Evolutionary conservation across 306 rosid species (phyloP).

Genomic region (Castanea crenata): DNA sequence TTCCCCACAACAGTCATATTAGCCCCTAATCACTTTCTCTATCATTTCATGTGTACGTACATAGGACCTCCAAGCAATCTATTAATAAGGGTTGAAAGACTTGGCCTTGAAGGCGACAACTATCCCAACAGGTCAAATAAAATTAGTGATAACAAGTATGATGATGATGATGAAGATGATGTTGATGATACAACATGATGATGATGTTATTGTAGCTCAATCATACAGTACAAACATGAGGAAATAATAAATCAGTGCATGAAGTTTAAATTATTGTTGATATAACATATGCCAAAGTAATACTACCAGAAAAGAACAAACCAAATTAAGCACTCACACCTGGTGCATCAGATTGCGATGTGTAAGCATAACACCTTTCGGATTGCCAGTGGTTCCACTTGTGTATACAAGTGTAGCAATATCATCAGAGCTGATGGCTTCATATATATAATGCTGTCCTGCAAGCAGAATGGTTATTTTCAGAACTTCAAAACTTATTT

Average conservation of each 20-base stretch:
- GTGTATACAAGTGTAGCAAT: constrained; percentile 87
- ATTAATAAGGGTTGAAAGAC: not conserved
- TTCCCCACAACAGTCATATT: too few species aligned
- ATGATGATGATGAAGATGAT: not conserved
- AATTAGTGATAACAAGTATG: not conserved
- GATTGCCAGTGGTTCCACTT: constrained; percentile 95
- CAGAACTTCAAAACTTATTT: constrained; percentile 20
- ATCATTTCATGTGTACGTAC: not conserved
- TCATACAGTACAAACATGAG: not conserved
- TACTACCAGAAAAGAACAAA: constrained; percentile 14
- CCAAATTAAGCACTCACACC: constrained; percentile 49
- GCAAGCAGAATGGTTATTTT: constrained; percentile 31
- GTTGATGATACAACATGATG: not conserved
- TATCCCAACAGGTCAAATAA: not conserved
- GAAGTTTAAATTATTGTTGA: not conserved
- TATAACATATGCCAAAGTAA: not conserved
- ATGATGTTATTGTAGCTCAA: not conserved
- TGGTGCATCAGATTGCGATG: constrained; percentile 92
- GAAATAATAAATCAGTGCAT: not conserved
- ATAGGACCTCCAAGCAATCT: not conserved
- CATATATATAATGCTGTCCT: constrained; percentile 49
- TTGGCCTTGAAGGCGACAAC: not conserved
- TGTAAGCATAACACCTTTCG: constrained; percentile 92
- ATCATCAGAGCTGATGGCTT: constrained; percentile 74
- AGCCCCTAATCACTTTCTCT: not conserved